Evolutionary conservation across 495 filamentous ascomycete species (phyloP).

Genomic region (Neurospora africana): DNA sequence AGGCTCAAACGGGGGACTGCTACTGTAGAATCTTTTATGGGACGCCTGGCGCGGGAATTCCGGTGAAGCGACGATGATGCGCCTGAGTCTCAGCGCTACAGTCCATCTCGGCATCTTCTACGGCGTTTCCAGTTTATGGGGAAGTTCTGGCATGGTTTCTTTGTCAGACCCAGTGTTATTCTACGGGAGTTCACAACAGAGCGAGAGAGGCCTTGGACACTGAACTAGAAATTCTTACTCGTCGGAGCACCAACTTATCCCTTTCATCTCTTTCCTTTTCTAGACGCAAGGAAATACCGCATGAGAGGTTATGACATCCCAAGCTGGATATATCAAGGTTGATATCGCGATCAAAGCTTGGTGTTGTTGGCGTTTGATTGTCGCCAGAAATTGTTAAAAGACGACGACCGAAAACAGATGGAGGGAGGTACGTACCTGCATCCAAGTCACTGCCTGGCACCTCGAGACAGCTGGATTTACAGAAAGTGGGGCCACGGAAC

Average conservation of each 20-base stretch:
- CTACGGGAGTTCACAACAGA: not conserved
- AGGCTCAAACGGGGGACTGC: not conserved
- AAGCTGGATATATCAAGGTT: not conserved
- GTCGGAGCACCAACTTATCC: not conserved
- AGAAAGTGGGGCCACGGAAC: not conserved
- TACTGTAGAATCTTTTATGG: not conserved
- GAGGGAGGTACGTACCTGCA: not conserved
- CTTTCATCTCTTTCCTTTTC: not conserved
- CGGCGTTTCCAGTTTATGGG: not conserved
- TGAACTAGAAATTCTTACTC: not conserved
- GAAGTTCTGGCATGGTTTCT: not conserved
- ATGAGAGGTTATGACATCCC: not conserved
- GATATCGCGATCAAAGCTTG: not conserved
- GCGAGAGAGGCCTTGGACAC: not conserved
- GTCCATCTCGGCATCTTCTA: slow-evolving; percentile 9
- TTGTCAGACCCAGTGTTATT: not conserved
- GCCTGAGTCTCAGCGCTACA: not conserved
- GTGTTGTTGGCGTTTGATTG: not conserved
- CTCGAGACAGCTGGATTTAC: not conserved
- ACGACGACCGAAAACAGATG: not conserved
- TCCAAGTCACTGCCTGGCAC: not conserved
- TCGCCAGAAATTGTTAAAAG: not conserved
- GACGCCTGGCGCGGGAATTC: not conserved
- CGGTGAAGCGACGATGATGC: slow-evolving; percentile 1
- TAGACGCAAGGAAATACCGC: not conserved